Evolutionary conservation across 1,284 basidiomycete genomes (phyloP), one percentile per base, ranked within the genome.

Genomic region (Apiotrichum siamense): DNA sequence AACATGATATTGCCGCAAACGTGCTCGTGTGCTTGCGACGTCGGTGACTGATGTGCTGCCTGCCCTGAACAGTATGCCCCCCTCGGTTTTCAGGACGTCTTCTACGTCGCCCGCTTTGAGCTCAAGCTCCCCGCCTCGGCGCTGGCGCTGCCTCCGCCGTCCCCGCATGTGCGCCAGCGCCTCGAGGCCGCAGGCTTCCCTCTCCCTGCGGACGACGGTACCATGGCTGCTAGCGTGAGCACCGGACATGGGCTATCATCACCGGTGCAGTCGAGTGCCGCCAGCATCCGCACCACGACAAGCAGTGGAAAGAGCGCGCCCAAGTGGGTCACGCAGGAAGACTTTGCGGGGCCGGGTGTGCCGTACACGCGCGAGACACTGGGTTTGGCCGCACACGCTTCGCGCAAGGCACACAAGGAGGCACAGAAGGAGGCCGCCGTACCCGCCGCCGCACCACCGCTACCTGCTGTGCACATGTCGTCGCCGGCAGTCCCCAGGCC

Each of bases 1-100:
- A 31, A 9, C 29, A 31, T 31, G n/a, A n/a, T n/a, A n/a, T n/a
- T n/a, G n/a, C n/a, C n/a, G n/a, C n/a, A n/a, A 25, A 39, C 20
- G 7, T 17, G 33, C 17, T 35, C 33, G 18, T 18, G 33, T 35
- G 17, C 33, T 2, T 35, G 7, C 15, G 17, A 35, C 36, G 18
- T 12, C 38, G 13, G 15, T 38, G 10, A 18, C 20, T 38, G 36
- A 3, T 23, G 18, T 38, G 11, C 7, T 2, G 3, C 11, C n/a
- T 38, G 7, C 10, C 36, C 11, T n/a, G 18, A 13, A 35, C 46
- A 62, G 58, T 65, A 63, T 31, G 60, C 57, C 1, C 50, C 44
- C 11, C 50, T 54, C 12, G 63, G 63, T 4, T 63, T 50, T 39
- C 59, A 61, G 37, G 63, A 65, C 46, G 50, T 63, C 21, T 65